A percentile compares a stretch with the other conserved stretches of the same genome.
Evolutionary conservation across 2,329 filamentous ascomycete genomes (phyloP).

Genomic region (Corinectria fuckeliana): DNA sequence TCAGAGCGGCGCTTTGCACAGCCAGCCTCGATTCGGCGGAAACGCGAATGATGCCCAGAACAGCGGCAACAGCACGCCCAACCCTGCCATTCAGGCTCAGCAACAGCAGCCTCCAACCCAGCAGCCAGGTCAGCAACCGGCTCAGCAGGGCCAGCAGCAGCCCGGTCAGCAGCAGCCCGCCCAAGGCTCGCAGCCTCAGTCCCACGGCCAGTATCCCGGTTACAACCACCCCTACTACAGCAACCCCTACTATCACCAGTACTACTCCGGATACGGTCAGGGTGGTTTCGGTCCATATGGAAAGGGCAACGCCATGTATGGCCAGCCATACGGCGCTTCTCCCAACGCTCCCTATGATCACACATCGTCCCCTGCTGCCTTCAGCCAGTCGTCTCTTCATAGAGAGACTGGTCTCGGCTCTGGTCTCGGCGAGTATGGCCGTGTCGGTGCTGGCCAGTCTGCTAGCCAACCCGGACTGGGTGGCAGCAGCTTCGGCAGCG

Average conservation of each 20-base stretch:
- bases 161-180: constrained; percentile 53
- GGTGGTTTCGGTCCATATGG: constrained; percentile 61
- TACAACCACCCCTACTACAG: constrained; percentile 65
- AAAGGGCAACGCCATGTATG: constrained; percentile 59
- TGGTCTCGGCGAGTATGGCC: constrained; percentile 62
- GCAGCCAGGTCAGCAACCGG: constrained; percentile 48
- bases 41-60: constrained; percentile 73
- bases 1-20: constrained; percentile 67
- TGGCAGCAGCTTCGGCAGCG: constrained; percentile 58
- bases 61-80: constrained; percentile 90
- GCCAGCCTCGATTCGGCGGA: constrained; percentile 64
- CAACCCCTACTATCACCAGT: constrained; percentile 68
- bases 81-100: constrained; percentile 70
- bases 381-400: constrained; percentile 61
- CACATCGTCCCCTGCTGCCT: constrained; percentile 59
- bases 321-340: constrained; percentile 63
- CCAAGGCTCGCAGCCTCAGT: constrained; percentile 53
- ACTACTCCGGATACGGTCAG: constrained; percentile 63
- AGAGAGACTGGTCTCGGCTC: constrained; percentile 58
- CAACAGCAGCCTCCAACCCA: constrained; percentile 54
- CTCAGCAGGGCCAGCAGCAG: constrained; percentile 51
- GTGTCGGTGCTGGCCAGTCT: constrained; percentile 57
- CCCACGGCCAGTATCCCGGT: constrained; percentile 58
- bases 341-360: constrained; percentile 65
- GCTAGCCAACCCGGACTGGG: constrained; percentile 58